A percentile compares a stretch with the other conserved stretches of the same genome.
These are phyloP conservation scores for Dillenia suffruticosa DNA, from an alignment of 164 flowering plant species.

Conservation along the genomic window DNA sequence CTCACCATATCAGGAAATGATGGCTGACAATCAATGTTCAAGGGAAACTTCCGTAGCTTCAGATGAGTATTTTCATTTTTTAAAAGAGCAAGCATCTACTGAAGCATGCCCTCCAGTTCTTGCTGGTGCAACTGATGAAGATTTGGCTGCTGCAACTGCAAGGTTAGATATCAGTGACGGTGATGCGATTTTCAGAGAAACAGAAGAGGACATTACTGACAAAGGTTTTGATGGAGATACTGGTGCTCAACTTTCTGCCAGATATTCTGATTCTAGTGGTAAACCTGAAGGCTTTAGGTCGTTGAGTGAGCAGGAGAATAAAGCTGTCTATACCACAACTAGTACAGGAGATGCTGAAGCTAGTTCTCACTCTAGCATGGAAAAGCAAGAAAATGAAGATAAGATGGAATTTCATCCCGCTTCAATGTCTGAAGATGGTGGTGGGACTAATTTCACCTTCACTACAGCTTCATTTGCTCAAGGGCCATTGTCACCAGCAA, in stretches of 20 bases:
- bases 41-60: constrained; percentile 52
- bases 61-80: constrained; percentile 28
- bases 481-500: constrained; percentile 30
- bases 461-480: constrained; percentile 55
- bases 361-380: constrained; percentile 28
- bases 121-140: constrained; percentile 42
- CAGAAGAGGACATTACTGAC: constrained; percentile 16
- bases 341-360: constrained; percentile 36
- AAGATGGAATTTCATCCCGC: constrained; percentile 26
- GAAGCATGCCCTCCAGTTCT: constrained; percentile 26
- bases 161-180: constrained; percentile 35
- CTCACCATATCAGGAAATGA: constrained; percentile 69
- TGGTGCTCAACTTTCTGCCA: constrained; percentile 16
- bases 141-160: constrained; percentile 34
- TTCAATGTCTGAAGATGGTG: constrained; percentile 30
- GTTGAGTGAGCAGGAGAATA: constrained; percentile 45
- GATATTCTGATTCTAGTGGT: constrained; percentile 34
- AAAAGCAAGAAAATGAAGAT: constrained; percentile 34
- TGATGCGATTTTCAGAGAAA: constrained; percentile 18
- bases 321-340: constrained; percentile 17
- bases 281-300: constrained; percentile 55
- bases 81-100: constrained; percentile 14
- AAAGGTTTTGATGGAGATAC: constrained; percentile 10
- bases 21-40: constrained; percentile 28
- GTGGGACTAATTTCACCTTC: constrained; percentile 53